A percentile compares a stretch with the other conserved stretches of the same genome.
Conservation (phyloP, 345 rosid species). For the Gossypioides kirkii region DNA sequence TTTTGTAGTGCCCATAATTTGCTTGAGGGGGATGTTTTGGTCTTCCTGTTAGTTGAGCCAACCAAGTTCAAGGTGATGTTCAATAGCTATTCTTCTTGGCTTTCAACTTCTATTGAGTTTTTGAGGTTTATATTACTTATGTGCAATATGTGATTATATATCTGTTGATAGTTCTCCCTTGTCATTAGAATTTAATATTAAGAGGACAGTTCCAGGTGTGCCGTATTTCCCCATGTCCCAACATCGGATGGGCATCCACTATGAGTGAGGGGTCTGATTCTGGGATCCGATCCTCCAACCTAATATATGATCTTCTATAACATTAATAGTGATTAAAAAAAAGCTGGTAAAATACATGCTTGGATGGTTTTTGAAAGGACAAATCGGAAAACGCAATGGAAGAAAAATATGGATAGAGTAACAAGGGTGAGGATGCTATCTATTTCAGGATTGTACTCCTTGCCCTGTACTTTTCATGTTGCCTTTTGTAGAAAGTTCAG, state of each 20-base stretch:
- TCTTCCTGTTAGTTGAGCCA: slow-evolving; percentile 62
- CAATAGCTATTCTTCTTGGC: not conserved
- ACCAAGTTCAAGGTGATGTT: slow-evolving; percentile 59
- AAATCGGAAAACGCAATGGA: not conserved
- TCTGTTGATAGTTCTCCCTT: not conserved
- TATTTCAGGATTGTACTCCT: not conserved
- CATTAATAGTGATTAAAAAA: not conserved
- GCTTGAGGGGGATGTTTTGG: slow-evolving; percentile 74
- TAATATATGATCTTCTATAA: not conserved
- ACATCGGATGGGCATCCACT: not conserved
- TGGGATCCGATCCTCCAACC: not conserved
- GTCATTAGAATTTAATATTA: not conserved
- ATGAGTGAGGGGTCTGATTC: not conserved
- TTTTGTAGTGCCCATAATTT: slow-evolving; percentile 62
- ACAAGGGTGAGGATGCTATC: not conserved
- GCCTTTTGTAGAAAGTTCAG: not conserved
- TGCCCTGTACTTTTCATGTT: not conserved
- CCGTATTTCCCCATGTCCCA: not conserved
- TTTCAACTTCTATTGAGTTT: not conserved
- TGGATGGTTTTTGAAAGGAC: not conserved
- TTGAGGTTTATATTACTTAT: not conserved
- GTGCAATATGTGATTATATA: not conserved
- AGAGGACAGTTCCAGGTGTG: not conserved
- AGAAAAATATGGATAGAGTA: not conserved
- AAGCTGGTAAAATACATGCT: not conserved